Evolutionary conservation across 371 early-diverging fungal genomes (phyloP).

Genomic region (Thermomucor indicae-seudaticae): DNA sequence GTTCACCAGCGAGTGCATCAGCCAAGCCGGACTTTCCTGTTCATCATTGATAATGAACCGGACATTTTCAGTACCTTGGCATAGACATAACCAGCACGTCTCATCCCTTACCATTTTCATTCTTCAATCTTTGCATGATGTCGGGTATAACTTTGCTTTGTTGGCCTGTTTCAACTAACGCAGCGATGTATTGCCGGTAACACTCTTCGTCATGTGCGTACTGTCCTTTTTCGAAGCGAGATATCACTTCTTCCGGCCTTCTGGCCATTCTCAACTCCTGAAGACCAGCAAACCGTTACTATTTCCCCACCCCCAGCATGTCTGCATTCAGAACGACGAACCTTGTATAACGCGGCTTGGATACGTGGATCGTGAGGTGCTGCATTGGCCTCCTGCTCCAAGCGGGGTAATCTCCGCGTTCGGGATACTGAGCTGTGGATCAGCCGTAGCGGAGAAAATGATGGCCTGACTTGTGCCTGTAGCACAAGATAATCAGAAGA

Average conservation of each 20-base stretch:
- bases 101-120: constrained; percentile 17
- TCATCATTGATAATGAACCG: too few species aligned
- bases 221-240: constrained; percentile 60
- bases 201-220: constrained; percentile 55
- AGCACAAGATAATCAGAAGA: too few species aligned
- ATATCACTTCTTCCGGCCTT: constrained; percentile 42
- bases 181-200: constrained; percentile 57
- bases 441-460: too few species aligned
- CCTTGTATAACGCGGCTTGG: constrained; percentile 68
- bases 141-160: constrained; percentile 60
- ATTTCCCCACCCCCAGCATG: too few species aligned
- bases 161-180: constrained; percentile 55
- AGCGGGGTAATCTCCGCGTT: constrained; percentile 45
- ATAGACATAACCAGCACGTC: not conserved
- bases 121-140: constrained; percentile 46
- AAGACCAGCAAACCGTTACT: too few species aligned
- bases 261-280: constrained; percentile 56
- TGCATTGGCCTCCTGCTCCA: constrained; percentile 63
- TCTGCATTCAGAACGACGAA: constrained; percentile 8
- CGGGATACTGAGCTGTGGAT: too few species aligned
- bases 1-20: constrained; percentile 4
- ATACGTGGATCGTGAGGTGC: constrained; percentile 47
- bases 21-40: constrained; percentile 7
- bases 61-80: too few species aligned
- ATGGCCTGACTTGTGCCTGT: too few species aligned